phyloP scores from a whole-genome alignment of 306 rosid species.

The Senna siamea region DNA sequence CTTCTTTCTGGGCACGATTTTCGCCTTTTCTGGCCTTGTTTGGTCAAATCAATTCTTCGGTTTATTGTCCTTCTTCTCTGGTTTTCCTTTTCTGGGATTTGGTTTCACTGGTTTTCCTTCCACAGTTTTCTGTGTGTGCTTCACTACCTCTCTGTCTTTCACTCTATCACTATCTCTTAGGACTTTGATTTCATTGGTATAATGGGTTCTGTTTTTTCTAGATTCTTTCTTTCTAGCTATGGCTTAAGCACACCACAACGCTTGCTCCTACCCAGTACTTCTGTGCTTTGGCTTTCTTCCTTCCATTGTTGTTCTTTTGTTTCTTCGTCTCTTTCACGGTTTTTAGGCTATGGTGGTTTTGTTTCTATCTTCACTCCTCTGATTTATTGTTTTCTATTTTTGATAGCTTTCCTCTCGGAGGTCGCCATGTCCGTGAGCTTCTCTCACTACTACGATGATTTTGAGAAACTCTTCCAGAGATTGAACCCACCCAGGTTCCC shows the following conservation, averaged over 20 bases:
- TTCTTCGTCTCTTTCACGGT: no score
- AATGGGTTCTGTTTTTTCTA: no score
- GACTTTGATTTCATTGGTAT: no score
- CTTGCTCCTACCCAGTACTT: no score
- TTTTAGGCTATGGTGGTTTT: neutral
- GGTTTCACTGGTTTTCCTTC: no score
- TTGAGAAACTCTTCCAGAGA: neutral
- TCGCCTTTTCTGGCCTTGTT: neutral
- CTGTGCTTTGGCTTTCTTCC: no score
- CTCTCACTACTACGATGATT: conserved; percentile 15
- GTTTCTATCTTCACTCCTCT: neutral
- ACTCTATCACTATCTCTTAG: neutral
- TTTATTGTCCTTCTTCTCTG: neutral
- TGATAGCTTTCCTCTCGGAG: neutral
- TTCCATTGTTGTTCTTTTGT: no score
- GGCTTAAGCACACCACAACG: no score
- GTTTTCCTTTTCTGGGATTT: neutral
- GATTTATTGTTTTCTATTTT: neutral
- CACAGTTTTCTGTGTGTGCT: no score
- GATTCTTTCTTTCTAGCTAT: no score
- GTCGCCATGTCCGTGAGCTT: neutral
- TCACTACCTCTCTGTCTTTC: no score
- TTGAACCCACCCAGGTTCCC: conserved; percentile 24
- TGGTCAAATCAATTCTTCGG: neutral
- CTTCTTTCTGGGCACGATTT: neutral